phyloP scores from a whole-genome alignment of 2,329 filamentous ascomycete genomes.

The Pseudophaeomoniella oleicola region DNA sequence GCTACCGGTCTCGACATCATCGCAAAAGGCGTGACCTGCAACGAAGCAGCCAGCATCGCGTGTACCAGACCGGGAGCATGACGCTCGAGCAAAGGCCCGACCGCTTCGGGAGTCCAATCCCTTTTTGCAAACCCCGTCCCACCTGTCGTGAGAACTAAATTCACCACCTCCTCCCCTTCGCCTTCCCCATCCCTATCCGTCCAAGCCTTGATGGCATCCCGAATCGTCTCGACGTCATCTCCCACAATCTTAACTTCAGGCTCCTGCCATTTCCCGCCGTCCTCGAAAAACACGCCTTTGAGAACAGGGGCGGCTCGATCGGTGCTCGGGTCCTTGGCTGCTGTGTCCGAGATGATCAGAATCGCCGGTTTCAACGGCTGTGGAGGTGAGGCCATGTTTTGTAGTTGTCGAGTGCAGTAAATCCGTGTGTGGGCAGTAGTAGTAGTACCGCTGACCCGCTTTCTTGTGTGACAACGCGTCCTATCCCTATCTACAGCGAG shows the following conservation, averaged over 20 bases:
- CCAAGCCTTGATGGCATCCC: constrained; percentile 58
- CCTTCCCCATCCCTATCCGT: constrained; percentile 43
- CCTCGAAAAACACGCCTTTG: constrained; percentile 50
- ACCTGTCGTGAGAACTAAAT: constrained; percentile 76
- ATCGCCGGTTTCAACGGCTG: constrained; percentile 57
- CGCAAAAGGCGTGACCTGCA: constrained; percentile 85
- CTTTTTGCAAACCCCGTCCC: constrained; percentile 82
- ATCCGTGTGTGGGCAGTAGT: not conserved
- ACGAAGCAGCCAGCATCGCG: constrained; percentile 76
- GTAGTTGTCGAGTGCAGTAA: too few relatives aligned
- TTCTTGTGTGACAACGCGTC: too few relatives aligned
- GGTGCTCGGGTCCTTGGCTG: constrained; percentile 59
- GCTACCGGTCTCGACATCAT: constrained; percentile 93
- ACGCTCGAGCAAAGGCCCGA: constrained; percentile 65
- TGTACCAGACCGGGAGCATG: constrained; percentile 86
- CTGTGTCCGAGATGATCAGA: constrained; percentile 83
- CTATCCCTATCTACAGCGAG: too few relatives aligned
- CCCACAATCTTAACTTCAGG: constrained; percentile 59
- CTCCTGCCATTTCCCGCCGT: constrained; percentile 60
- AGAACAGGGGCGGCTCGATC: constrained; percentile 60
- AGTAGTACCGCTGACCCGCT: too few relatives aligned
- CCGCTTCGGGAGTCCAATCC: constrained; percentile 82
- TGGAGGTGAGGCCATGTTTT: constrained; percentile 1
- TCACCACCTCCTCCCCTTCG: constrained; percentile 27
- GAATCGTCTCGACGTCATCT: constrained; percentile 62